These are phyloP conservation scores for Excoecaria cochinchinensis DNA, from an alignment of 345 rosid genomes.

Conservation along the genomic window DNA sequence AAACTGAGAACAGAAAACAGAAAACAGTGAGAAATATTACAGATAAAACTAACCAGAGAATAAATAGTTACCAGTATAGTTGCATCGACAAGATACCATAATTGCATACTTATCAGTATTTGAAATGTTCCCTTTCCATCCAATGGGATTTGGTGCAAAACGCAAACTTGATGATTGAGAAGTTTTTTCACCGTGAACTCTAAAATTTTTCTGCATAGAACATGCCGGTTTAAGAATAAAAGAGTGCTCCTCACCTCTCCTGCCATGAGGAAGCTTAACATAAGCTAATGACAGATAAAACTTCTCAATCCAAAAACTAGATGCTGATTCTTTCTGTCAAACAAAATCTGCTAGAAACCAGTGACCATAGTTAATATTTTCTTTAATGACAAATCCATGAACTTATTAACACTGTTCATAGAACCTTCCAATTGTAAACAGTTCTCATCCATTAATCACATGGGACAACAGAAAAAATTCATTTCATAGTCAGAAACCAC, in stretches of 20 bases:
- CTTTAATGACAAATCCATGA: neutral
- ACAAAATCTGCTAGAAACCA: neutral
- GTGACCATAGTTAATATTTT: neutral
- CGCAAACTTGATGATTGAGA: constrained; percentile 42
- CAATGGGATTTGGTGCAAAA: constrained; percentile 49
- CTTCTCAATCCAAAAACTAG: neutral
- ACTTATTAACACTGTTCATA: neutral
- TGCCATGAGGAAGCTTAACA: constrained; percentile 35
- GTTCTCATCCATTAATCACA: neutral
- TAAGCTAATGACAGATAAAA: constrained; percentile 13
- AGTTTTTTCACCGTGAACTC: constrained; percentile 46
- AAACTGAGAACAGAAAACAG: constrained; percentile 13
- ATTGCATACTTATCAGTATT: constrained; percentile 66
- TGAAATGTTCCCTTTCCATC: constrained; percentile 44
- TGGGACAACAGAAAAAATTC: too few species aligned
- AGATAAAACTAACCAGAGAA: constrained; percentile 22
- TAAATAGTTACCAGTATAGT: constrained; percentile 62
- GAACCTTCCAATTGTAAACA: neutral
- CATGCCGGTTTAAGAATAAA: constrained; percentile 81
- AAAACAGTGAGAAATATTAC: constrained; percentile 13
- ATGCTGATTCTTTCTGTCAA: neutral
- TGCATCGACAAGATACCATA: constrained; percentile 90
- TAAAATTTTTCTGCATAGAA: constrained; percentile 55
- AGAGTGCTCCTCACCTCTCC: constrained; percentile 98
- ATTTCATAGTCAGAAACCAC: neutral